A percentile compares a stretch with the other conserved stretches of the same genome.
These are phyloP conservation scores for Phytophthora sansomeana DNA, from an alignment of 352 stramenopile genomes.

Conservation along the genomic window DNA sequence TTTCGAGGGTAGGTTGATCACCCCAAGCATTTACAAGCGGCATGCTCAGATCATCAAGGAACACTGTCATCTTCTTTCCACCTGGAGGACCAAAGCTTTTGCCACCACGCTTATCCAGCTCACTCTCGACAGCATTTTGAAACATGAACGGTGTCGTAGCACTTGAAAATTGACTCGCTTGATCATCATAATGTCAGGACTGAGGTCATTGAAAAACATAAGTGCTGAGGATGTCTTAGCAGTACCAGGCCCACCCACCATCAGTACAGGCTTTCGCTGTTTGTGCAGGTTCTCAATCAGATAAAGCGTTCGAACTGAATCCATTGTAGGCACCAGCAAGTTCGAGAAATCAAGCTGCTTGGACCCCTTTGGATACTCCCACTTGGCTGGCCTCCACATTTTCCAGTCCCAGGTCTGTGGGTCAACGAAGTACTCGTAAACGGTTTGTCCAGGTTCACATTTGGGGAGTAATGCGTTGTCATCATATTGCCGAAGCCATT, in stretches of 20 bases:
- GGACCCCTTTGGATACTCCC: slow-evolving; percentile 94
- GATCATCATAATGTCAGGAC: slow-evolving; percentile 95
- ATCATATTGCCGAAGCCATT: slow-evolving; percentile 95
- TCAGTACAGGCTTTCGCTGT: slow-evolving; percentile 94
- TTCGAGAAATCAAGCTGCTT: slow-evolving; percentile 98
- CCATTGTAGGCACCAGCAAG: slow-evolving; percentile 98
- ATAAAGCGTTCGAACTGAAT: slow-evolving; percentile 96
- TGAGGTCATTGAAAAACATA: slow-evolving; percentile 98
- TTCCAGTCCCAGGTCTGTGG: slow-evolving; percentile 94
- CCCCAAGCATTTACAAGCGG: slow-evolving; percentile 98
- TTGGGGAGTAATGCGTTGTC: slow-evolving; percentile 93
- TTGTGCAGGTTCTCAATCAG: slow-evolving; percentile 93
- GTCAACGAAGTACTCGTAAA: slow-evolving; percentile 96
- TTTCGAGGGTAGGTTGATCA: slow-evolving; percentile 98
- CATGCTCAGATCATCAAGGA: slow-evolving; percentile 98
- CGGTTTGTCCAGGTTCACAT: slow-evolving; percentile 86
- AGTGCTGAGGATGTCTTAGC: slow-evolving; percentile 98
- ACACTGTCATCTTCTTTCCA: slow-evolving; percentile 99
- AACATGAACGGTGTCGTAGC: slow-evolving; percentile 98
- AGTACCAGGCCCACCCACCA: slow-evolving; percentile 97
- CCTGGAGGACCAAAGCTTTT: slow-evolving; percentile 98
- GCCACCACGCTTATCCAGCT: slow-evolving; percentile 98
- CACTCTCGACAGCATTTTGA: slow-evolving; percentile 97
- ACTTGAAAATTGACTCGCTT: slow-evolving; percentile 99
- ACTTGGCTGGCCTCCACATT: slow-evolving; percentile 94